Evolutionary conservation across 2,329 filamentous ascomycete species (phyloP), one percentile per base, ranked within the genome.

Genomic region (Xylariaceae sp.): DNA sequence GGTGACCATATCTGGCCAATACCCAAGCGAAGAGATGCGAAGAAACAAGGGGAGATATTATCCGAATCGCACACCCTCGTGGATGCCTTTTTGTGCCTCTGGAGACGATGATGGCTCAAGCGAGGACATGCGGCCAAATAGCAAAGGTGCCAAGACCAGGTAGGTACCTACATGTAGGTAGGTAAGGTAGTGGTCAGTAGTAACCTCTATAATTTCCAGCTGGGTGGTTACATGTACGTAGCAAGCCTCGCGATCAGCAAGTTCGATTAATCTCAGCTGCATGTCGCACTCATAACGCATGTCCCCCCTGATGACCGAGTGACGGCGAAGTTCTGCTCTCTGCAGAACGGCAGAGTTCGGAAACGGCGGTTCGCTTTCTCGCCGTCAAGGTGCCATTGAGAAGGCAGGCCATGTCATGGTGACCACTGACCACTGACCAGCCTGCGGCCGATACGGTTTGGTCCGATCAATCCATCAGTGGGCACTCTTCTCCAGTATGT

Each of bases 201-300:
- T 27, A 7, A 27, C 22, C 7, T n/a, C n/a, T n/a, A n/a, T 4
- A 27, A 27, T 27, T 27, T 27, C 22, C 22, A 54, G 55, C 56
- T 59, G 51, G 58, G 58, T 63, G 58, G 59, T 48, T 58, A n/a
- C n/a, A n/a, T n/a, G n/a, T n/a, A n/a, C n/a, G n/a, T n/a, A 48
- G 48, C 48, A 49, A 61, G 56, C 57, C 54, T 61, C 53, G 52
- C 55, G 56, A 63, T 63, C 55, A 58, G 54, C 55, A 59, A 58
- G 51, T 58, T 58, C 55, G 50, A 51, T 47, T 44, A 42, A 54
- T 36, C 39, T 36, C 45, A 54, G 32, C 42, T 54, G 54, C n/a
- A n/a, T n/a, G n/a, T n/a, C n/a, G n/a, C n/a, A n/a, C n/a, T n/a
- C n/a, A 27, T 27, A 27, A 27, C 22, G 4, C 4, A 27, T 7